Evolutionary conservation across 768 basidiomycete species (phyloP).

Genomic region (Trametes punicea): DNA sequence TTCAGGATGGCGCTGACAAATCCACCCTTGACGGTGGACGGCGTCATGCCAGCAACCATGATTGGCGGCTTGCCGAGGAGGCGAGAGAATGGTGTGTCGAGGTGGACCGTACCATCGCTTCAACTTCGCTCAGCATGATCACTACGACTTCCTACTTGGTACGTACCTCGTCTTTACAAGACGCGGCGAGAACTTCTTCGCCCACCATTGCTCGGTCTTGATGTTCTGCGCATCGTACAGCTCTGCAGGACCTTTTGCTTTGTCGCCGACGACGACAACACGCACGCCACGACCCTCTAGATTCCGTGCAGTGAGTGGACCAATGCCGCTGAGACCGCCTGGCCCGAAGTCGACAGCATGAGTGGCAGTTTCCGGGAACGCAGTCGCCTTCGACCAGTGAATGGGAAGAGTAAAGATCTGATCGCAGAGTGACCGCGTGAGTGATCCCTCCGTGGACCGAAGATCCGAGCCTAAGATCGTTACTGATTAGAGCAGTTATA

Average conservation of each 20-base stretch:
- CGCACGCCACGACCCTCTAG: slow-evolving; percentile 92
- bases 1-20: slow-evolving; percentile 91
- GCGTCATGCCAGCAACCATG: slow-evolving; percentile 99
- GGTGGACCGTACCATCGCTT: slow-evolving; percentile 89
- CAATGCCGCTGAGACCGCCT: slow-evolving; percentile 91
- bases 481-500: no score
- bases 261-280: slow-evolving; percentile 87
- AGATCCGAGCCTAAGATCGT: slow-evolving; percentile 89
- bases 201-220: slow-evolving; percentile 86
- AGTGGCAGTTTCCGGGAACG: slow-evolving; percentile 87
- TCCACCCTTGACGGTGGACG: slow-evolving; percentile 91
- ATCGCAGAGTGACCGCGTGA: slow-evolving; percentile 86
- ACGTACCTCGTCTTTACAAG: slow-evolving; percentile 87
- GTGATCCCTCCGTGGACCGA: slow-evolving; percentile 59
- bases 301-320: slow-evolving; percentile 84
- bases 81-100: slow-evolving; percentile 96
- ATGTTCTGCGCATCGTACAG: slow-evolving; percentile 66
- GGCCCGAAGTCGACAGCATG: slow-evolving; percentile 97
- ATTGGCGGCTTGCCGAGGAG: slow-evolving; percentile 95
- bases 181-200: slow-evolving; percentile 78
- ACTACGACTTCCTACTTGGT: background rate
- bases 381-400: slow-evolving; percentile 88
- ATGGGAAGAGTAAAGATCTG: slow-evolving; percentile 92
- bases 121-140: no score
- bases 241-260: slow-evolving; percentile 84